Evolutionary conservation across 148 eudicot genomes (phyloP).

Genomic region (Linanthus parryae): DNA sequence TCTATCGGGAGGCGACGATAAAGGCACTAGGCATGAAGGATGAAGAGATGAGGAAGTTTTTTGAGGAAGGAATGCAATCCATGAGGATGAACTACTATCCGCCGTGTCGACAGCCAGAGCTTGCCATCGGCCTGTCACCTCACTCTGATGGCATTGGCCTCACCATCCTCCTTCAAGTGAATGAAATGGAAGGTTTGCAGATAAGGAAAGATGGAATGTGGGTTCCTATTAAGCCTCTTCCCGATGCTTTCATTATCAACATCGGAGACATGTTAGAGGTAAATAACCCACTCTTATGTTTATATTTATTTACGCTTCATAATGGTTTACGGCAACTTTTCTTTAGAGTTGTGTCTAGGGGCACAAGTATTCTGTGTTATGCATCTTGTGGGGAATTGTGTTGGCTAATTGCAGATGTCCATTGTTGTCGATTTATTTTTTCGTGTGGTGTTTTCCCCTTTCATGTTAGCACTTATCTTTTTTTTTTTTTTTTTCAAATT

Average conservation of each 20-base stretch:
- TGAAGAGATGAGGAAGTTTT: constrained; percentile 6
- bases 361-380: no score
- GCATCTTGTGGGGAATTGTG: no score
- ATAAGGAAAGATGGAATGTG: constrained; percentile 23
- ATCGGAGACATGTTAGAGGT: constrained; percentile 5
- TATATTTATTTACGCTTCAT: no score
- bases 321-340: no score
- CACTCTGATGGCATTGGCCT: constrained; percentile 25
- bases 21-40: constrained; percentile 14
- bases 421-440: no score
- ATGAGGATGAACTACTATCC: constrained; percentile 25
- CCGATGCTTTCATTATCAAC: constrained; percentile 1
- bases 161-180: constrained; percentile 24
- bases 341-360: no score
- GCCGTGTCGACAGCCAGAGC: constrained; percentile 25
- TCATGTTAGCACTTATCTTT: no score
- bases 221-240: constrained; percentile 18
- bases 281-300: not conserved
- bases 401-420: no score
- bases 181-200: constrained; percentile 24
- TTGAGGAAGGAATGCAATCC: constrained; percentile 10
- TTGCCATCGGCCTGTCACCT: constrained; percentile 26
- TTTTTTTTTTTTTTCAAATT: no score
- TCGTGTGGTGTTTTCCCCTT: no score
- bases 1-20: no score